These are phyloP conservation scores for Arachis hypogaea DNA, from an alignment of 306 rosid genomes.

Conservation along the genomic window DNA sequence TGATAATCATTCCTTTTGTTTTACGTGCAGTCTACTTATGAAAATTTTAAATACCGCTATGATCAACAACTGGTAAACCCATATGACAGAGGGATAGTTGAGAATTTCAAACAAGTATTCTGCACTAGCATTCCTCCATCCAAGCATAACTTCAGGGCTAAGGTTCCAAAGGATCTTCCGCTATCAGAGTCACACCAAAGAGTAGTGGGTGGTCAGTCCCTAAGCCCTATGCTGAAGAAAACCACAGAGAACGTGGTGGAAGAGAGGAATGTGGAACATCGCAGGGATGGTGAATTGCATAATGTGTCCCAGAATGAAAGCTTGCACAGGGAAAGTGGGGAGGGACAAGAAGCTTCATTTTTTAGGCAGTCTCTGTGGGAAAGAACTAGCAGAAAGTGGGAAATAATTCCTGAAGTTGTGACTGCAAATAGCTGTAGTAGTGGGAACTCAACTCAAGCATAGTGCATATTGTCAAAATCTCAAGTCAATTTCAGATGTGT, in stretches of 20 bases:
- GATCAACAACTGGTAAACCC: constrained; percentile 57
- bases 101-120: constrained; percentile 63
- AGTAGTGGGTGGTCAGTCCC: constrained; percentile 38
- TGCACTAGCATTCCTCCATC: constrained; percentile 66
- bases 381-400: constrained; percentile 48
- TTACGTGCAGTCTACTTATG: constrained; percentile 70
- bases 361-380: constrained; percentile 44
- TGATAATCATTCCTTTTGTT: constrained; percentile 27
- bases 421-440: not conserved
- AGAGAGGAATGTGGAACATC: constrained; percentile 31
- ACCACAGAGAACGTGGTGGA: constrained; percentile 26
- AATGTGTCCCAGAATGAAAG: constrained; percentile 49
- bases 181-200: constrained; percentile 34
- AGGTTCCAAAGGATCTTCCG: constrained; percentile 50
- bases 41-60: constrained; percentile 73
- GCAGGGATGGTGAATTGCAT: constrained; percentile 45
- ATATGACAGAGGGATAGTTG: constrained; percentile 51
- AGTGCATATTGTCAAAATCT: constrained; percentile 19
- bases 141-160: constrained; percentile 63
- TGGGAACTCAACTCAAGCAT: constrained; percentile 27
- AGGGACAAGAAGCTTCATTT: constrained; percentile 39
- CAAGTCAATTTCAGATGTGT: constrained; percentile 15
- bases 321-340: constrained; percentile 46
- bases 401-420: constrained; percentile 46
- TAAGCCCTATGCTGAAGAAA: constrained; percentile 52